These are phyloP conservation scores for Aspergillus hancockii DNA, from an alignment of 495 filamentous ascomycete species.

Conservation along the genomic window DNA sequence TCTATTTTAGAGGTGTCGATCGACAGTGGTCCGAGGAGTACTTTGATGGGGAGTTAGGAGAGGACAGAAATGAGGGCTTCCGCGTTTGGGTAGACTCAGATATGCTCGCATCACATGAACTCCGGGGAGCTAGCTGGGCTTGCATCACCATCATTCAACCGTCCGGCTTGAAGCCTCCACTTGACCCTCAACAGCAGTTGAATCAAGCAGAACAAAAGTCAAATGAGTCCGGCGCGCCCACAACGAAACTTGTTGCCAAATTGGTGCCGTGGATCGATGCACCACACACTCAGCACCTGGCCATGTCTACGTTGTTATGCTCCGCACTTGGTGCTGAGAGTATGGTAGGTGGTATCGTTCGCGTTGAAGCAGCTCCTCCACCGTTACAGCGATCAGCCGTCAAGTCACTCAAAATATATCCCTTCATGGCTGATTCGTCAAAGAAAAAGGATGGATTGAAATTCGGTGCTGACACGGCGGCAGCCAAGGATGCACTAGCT, in stretches of 20 bases:
- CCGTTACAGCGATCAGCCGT: conserved; percentile 55
- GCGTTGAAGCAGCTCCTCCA: conserved; percentile 73
- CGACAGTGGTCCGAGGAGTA: conserved; percentile 62
- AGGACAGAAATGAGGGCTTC: conserved; percentile 59
- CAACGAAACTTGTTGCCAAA: conserved; percentile 73
- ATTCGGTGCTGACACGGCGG: conserved; percentile 84
- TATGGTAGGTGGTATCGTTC: conserved; percentile 84
- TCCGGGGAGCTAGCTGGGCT: conserved; percentile 73
- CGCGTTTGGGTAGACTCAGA: conserved; percentile 84
- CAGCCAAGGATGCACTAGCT: conserved; percentile 67
- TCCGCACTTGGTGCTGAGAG: conserved; percentile 65
- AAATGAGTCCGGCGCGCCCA: conserved; percentile 57
- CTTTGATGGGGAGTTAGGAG: conserved; percentile 64
- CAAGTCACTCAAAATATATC: conserved; percentile 69
- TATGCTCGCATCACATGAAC: conserved; percentile 61
- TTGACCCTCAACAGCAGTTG: conserved; percentile 72
- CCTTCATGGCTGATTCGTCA: conserved; percentile 60
- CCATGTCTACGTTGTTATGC: conserved; percentile 75
- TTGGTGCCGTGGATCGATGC: conserved; percentile 81
- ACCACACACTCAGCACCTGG: conserved; percentile 74
- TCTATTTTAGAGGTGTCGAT: conserved; percentile 80
- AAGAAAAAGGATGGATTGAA: conserved; percentile 66
- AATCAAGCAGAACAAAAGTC: conserved; percentile 58
- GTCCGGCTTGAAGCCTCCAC: conserved; percentile 69
- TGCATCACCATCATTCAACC: conserved; percentile 78